These are phyloP conservation scores for Acacia melanoxylon DNA, from an alignment of 306 rosid genomes.

Conservation along the genomic window DNA sequence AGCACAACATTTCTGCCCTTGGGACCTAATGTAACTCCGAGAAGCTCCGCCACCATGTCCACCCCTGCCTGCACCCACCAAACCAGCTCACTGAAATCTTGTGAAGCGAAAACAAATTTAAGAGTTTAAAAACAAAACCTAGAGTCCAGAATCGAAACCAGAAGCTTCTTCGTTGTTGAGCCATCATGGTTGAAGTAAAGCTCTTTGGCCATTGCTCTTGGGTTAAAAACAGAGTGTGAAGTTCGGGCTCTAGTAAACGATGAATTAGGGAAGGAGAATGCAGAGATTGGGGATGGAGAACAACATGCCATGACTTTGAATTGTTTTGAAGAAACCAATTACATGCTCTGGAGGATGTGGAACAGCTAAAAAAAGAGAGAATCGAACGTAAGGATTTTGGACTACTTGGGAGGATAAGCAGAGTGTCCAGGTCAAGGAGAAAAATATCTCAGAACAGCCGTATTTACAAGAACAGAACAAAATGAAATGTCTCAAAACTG, in stretches of 20 bases:
- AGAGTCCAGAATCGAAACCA: constrained; percentile 40
- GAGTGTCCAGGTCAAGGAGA: background rate
- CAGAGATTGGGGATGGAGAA: constrained; percentile 57
- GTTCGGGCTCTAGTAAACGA: constrained; percentile 42
- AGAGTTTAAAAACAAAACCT: constrained; percentile 1
- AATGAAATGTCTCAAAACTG: constrained; percentile 13
- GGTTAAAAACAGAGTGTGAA: constrained; percentile 36
- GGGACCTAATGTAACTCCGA: constrained; percentile 93
- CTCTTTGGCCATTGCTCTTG: constrained; percentile 66
- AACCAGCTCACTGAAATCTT: constrained; percentile 15
- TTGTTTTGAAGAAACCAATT: background rate
- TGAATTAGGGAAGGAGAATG: constrained; percentile 54
- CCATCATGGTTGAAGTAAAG: constrained; percentile 79
- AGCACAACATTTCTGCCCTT: constrained; percentile 94
- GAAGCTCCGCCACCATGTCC: constrained; percentile 75
- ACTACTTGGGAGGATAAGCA: constrained; percentile 44
- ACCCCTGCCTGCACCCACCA: constrained; percentile 73
- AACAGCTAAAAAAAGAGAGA: background rate
- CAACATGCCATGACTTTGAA: constrained; percentile 56
- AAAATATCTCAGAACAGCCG: constrained; percentile 2
- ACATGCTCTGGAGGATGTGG: background rate
- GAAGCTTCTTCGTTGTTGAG: constrained; percentile 67
- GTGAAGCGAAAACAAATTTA: constrained; percentile 18
- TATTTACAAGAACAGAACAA: background rate
- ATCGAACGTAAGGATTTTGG: background rate